phyloP scores from a whole-genome alignment of 1,284 basidiomycete genomes.

The Irpex sp. region DNA sequence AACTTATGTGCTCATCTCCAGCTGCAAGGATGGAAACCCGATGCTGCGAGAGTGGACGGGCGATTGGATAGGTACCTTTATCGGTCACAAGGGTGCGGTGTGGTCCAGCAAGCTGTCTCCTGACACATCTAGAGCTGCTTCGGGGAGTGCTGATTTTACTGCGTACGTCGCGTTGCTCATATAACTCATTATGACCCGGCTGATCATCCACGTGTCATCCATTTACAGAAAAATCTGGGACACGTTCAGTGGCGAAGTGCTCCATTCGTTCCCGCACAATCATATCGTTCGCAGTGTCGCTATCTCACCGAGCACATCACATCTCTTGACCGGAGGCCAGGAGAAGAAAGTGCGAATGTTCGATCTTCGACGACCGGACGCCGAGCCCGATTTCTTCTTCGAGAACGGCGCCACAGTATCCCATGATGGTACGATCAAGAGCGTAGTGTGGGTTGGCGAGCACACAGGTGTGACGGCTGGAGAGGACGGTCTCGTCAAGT shows the following conservation, averaged over 20 bases:
- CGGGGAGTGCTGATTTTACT: slow-evolving; percentile 96
- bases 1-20: slow-evolving; percentile 86
- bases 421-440: slow-evolving; percentile 90
- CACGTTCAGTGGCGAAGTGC: slow-evolving; percentile 80
- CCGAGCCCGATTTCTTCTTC: slow-evolving; percentile 78
- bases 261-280: slow-evolving; percentile 95
- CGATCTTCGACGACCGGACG: slow-evolving; percentile 81
- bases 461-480: slow-evolving; percentile 86
- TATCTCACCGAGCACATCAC: slow-evolving; percentile 63
- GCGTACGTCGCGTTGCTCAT: slow-evolving; percentile 60
- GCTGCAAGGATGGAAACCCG: slow-evolving; percentile 96
- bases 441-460: slow-evolving; percentile 89
- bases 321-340: slow-evolving; percentile 90
- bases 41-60: slow-evolving; percentile 97
- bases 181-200: neutral
- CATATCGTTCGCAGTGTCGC: slow-evolving; percentile 98
- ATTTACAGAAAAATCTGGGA: slow-evolving; percentile 93
- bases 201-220: slow-evolving; percentile 8
- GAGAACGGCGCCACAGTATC: slow-evolving; percentile 53
- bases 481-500: slow-evolving; percentile 92
- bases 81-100: slow-evolving; percentile 98
- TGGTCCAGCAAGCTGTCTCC: slow-evolving; percentile 95
- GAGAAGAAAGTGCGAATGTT: slow-evolving; percentile 98
- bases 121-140: slow-evolving; percentile 84
- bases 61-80: slow-evolving; percentile 98